Conservation (phyloP, 345 rosid genomes). For the Trapa bicornis region DNA sequence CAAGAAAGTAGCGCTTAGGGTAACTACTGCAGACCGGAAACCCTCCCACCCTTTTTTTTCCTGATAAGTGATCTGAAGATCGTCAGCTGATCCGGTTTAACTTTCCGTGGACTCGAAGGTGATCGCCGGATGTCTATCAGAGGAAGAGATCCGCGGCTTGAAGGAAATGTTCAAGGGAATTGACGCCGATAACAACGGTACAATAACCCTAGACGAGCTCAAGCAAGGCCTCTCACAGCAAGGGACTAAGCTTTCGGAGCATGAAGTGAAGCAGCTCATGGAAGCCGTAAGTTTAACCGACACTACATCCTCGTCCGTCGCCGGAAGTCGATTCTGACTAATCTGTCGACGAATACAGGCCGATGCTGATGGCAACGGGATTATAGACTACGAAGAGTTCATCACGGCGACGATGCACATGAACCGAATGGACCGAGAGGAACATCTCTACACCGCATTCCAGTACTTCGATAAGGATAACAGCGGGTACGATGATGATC, state of each 20-base stretch:
- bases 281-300: conserved; percentile 62
- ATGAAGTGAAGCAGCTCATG: conserved; percentile 71
- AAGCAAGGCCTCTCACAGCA: conserved; percentile 79
- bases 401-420: conserved; percentile 37
- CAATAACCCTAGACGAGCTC: conserved; percentile 81
- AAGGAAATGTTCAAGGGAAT: conserved; percentile 86
- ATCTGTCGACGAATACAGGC: conserved; percentile 25
- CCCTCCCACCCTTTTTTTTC: background rate
- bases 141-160: conserved; percentile 87
- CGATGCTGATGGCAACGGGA: conserved; percentile 46
- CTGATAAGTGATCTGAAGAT: background rate
- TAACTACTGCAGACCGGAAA: conserved; percentile 5
- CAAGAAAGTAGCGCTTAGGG: conserved; percentile 60
- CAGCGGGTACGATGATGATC: conserved; percentile 36
- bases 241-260: conserved; percentile 76
- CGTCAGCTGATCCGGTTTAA: background rate
- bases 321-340: background rate
- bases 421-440: conserved; percentile 61
- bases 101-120: conserved; percentile 24
- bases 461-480: conserved; percentile 68
- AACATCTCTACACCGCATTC: conserved; percentile 66
- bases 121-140: conserved; percentile 82
- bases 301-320: background rate
- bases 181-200: conserved; percentile 72
- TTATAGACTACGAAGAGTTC: conserved; percentile 35